These are phyloP conservation scores for Yamadazyma scolyti DNA, from an alignment of 805 yeast genomes.

Conservation along the genomic window DNA sequence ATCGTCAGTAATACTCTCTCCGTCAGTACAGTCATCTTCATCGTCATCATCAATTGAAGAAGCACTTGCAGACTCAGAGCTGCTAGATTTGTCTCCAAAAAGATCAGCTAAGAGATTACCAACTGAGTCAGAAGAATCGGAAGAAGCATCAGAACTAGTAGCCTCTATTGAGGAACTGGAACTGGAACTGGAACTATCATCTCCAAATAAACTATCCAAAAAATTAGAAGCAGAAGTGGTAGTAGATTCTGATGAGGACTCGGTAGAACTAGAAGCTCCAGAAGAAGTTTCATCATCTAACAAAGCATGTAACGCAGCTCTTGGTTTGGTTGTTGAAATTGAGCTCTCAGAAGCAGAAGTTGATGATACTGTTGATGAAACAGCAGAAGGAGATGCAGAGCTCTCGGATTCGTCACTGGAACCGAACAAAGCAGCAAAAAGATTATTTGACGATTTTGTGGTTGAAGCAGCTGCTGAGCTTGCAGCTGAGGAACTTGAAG, in stretches of 20 bases:
- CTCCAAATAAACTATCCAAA: slow-evolving; percentile 5
- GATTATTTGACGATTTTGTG: no score
- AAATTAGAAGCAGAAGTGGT: slow-evolving; percentile 1
- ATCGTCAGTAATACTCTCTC: background rate
- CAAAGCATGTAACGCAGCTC: background rate
- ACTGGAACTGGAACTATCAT: slow-evolving; percentile 2
- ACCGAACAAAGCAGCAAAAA: no score
- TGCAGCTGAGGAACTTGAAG: slow-evolving; percentile 2
- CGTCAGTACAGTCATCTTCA: slow-evolving; percentile 7
- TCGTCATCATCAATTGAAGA: slow-evolving; percentile 8
- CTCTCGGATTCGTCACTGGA: no score
- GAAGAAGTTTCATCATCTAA: slow-evolving; percentile 3
- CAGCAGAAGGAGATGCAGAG: no score
- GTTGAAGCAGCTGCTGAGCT: no score
- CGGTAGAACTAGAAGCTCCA: slow-evolving; percentile 1
- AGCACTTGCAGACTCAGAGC: slow-evolving; percentile 1
- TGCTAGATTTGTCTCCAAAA: background rate
- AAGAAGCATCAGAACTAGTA: slow-evolving; percentile 1
- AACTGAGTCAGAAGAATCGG: no score
- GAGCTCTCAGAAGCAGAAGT: no score
- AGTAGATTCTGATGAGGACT: slow-evolving; percentile 2
- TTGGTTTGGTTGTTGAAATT: no score
- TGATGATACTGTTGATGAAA: no score
- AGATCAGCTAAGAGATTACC: no score
- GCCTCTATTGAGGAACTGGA: background rate